Base-by-base conservation (phyloP, 2,329 filamentous ascomycete species). In the Simplicillium sp. region DNA sequence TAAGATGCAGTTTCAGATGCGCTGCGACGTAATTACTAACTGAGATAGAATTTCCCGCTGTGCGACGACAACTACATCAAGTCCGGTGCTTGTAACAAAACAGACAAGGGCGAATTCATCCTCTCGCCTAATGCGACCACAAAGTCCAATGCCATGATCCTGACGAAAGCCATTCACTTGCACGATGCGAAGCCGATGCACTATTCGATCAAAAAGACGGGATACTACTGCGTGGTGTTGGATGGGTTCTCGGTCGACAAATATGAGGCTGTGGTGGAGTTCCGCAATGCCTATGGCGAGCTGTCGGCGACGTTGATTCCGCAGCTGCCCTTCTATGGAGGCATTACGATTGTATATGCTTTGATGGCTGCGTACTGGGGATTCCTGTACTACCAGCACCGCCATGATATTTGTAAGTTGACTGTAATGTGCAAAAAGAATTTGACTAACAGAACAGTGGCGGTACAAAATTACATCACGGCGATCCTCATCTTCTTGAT, bases 391-490 rank as follows among this genome's bases (percentile, higher is more conserved):
- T 89, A 89, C 54, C 88, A 96, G 61, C 87, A 98, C 60, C 77
- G 90, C 44, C 79, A 84, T 54, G 92, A 98, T 61, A 97, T 98
- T 47, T 68, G 82, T 85, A 65, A 65, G 79, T 60, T 13, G 15
- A 13, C 17, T 15, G 15, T 32, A 7, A n/a, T 17, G 9, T 25
- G 31, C 2, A n/a, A 14, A 15, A 34, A 29, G 13, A 18, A 43
- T 36, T 43, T 40, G 50, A 25, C 61, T 73, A 51, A 69, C 45
- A 11, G 35, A 15, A 33, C 46, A 86, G 80, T 98, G 55, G 84
- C 94, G 13, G 92, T 98, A 2, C 92, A 98, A 63, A 98, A 98
- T 60, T 98, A 98, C 62, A 97, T 98, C 53, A 98, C 92, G 0
- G 90, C 92, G 9, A 98, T 97, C 45, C 71, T 98, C 38, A 79